Evolutionary conservation across 768 basidiomycete species (phyloP).

Genomic region (Harrya chromipes): DNA sequence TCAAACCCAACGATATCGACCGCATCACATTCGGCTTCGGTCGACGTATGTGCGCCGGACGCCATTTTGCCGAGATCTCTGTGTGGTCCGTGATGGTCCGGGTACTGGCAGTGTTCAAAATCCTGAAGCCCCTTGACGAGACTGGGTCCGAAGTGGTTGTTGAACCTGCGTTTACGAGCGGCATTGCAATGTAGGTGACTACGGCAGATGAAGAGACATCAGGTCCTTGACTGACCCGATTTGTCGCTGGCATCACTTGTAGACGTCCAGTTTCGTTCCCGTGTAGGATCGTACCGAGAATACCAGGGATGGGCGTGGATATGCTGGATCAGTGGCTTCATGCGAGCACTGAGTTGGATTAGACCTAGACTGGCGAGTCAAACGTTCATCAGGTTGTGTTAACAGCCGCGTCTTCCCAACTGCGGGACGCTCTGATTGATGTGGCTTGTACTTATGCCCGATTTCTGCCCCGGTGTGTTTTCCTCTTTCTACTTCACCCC

Average conservation of each 20-base stretch:
- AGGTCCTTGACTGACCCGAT: too few relatives aligned
- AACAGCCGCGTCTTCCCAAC: too few relatives aligned
- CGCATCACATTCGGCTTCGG: conserved; percentile 24
- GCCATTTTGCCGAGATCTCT: conserved; percentile 15
- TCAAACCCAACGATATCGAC: conserved; percentile 3
- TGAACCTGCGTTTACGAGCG: conserved; percentile 8
- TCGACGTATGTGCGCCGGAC: conserved; percentile 21
- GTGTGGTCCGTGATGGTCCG: conserved; percentile 1
- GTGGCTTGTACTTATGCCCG: too few relatives aligned
- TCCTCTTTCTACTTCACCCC: too few relatives aligned
- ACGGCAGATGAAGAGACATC: too few relatives aligned
- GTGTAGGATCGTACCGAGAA: not conserved
- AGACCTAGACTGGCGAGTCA: too few relatives aligned
- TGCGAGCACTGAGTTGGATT: too few relatives aligned
- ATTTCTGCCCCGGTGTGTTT: too few relatives aligned
- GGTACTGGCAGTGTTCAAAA: conserved; percentile 4
- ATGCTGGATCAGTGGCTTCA: not conserved
- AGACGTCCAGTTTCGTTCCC: conserved; percentile 2
- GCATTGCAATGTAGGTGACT: not conserved
- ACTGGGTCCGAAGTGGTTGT: conserved; percentile 1
- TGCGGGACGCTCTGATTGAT: too few relatives aligned
- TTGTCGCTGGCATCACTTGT: too few relatives aligned
- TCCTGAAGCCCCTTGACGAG: conserved; percentile 1
- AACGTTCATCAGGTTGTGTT: too few relatives aligned
- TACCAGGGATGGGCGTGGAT: not conserved